Conservation (phyloP, 1,284 basidiomycete species). For the Cystobasidium sp. region DNA sequence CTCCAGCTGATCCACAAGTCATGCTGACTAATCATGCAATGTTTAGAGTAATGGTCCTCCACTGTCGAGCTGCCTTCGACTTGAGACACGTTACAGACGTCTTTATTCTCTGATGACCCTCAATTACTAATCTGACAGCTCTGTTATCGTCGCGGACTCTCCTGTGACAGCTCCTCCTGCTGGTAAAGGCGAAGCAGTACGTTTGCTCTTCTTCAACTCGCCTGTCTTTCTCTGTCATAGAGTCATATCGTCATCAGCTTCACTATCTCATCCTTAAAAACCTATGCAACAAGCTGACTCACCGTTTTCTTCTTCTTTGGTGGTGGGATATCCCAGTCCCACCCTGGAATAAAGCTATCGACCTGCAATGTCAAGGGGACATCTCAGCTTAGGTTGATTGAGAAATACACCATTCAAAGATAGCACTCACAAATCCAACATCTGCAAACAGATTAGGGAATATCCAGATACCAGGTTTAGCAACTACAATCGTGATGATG, state of each 20-base stretch:
- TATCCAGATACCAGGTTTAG: constrained; percentile 94
- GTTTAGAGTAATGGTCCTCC: too few relatives aligned
- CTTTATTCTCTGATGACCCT: neutral
- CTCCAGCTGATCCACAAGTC: too few relatives aligned
- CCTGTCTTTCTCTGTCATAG: constrained; percentile 31
- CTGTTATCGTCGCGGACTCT: constrained; percentile 24
- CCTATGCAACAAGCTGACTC: neutral
- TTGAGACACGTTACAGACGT: neutral
- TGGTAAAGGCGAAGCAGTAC: constrained; percentile 20
- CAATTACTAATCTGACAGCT: constrained; percentile 20
- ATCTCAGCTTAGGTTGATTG: neutral
- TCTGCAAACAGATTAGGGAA: constrained; percentile 98
- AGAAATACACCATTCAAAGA: constrained; percentile 18
- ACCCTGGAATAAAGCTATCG: constrained; percentile 95
- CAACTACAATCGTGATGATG: constrained; percentile 83
- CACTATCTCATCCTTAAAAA: neutral
- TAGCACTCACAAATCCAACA: constrained; percentile 87
- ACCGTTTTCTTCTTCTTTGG: constrained; percentile 67
- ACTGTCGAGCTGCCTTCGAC: neutral
- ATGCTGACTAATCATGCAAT: too few relatives aligned
- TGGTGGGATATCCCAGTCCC: constrained; percentile 93
- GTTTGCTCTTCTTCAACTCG: constrained; percentile 28
- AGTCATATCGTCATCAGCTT: neutral
- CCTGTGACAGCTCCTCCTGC: neutral
- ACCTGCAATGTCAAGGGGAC: constrained; percentile 64